Percentiles rank a stretch among this genome's conserved stretches.
Evolutionary conservation across 2,329 filamentous ascomycete species (phyloP).

Genomic region (Hypoxylon sp.): DNA sequence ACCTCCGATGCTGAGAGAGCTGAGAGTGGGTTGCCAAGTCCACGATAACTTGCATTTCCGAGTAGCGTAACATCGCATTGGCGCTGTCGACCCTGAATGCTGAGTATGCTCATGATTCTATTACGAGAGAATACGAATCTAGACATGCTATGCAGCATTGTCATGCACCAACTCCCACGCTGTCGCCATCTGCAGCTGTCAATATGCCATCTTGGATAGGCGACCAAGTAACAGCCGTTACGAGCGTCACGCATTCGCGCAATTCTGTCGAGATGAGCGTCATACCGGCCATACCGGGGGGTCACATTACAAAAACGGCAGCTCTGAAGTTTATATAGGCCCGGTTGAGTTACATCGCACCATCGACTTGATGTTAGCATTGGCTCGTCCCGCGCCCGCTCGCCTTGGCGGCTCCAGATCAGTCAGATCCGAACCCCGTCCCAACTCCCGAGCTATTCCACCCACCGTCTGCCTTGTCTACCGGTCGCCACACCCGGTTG

Average conservation of each 20-base stretch:
- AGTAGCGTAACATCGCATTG: constrained; percentile 23
- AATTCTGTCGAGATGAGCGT: constrained; percentile 30
- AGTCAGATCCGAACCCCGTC: constrained; percentile 20
- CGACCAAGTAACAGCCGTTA: constrained; percentile 9
- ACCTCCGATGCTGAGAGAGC: constrained; percentile 6
- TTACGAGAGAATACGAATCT: constrained; percentile 27
- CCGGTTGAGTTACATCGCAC: constrained; percentile 29
- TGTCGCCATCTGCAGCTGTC: constrained; percentile 29
- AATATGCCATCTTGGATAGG: constrained; percentile 22
- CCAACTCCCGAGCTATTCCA: constrained; percentile 25
- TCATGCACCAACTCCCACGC: constrained; percentile 5
- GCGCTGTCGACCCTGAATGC: constrained; percentile 17
- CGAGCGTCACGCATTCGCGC: constrained; percentile 20
- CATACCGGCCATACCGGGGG: constrained; percentile 18
- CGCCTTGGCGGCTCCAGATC: constrained; percentile 29
- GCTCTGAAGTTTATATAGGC: constrained; percentile 35
- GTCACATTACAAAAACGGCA: constrained; percentile 30
- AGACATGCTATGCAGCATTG: neutral
- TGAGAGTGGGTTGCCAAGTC: constrained; percentile 5
- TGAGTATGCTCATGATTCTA: constrained; percentile 9
- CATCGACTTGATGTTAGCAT: constrained; percentile 7
- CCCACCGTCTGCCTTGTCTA: constrained; percentile 20
- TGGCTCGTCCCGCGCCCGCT: constrained; percentile 9
- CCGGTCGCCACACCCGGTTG: constrained; percentile 14
- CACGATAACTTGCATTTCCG: constrained; percentile 18